Evolutionary conservation across 306 rosid genomes (phyloP).

Genomic region (cucumber (Cucumis sativus)): Cucumber_9930_V3 NC_026657.2:10703501-10704000

Average conservation of each 20-base stretch:
- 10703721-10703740: neutral
- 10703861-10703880: neutral
- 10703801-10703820: neutral
- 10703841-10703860: neutral
- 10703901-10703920: neutral
- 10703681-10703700: neutral
- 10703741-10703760: neutral
- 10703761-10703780: neutral
- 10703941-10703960: too few species aligned
- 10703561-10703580: slow-evolving; percentile 75
- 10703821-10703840: neutral
- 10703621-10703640: neutral
- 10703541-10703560: slow-evolving; percentile 88
- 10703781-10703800: neutral
- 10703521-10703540: slow-evolving; percentile 86
- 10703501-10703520: slow-evolving; percentile 93
- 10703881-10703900: neutral
- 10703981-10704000: too few species aligned
- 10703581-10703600: neutral
- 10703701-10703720: neutral
- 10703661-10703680: neutral
- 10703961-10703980: too few species aligned
- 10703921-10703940: too few species aligned
- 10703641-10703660: neutral
- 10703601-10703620: neutral